Evolutionary conservation across 192 early-diverging fungal species (phyloP).

Genomic region (Podila epicladia): DNA sequence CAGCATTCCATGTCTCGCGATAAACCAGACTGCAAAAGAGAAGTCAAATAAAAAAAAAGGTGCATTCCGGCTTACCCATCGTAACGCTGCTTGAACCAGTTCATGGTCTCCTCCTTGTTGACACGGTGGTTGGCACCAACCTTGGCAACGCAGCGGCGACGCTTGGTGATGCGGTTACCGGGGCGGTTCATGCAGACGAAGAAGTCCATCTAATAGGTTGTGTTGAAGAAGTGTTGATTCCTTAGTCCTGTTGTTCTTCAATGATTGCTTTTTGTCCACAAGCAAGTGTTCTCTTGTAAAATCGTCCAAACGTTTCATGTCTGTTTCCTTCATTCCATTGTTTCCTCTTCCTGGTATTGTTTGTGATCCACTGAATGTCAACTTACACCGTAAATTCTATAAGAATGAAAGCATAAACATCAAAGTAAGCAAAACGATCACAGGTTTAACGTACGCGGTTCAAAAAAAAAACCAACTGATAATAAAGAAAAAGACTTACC

Average conservation of each 20-base stretch:
- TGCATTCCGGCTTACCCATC: constrained; percentile 54
- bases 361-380: not conserved
- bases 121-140: constrained; percentile 93
- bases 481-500: constrained; percentile 26
- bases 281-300: too few relatives aligned
- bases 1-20: too few relatives aligned
- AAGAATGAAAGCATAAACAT: not conserved
- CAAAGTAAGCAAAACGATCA: not conserved
- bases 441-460: not conserved
- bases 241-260: too few relatives aligned
- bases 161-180: constrained; percentile 94
- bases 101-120: constrained; percentile 94
- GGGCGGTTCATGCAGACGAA: constrained; percentile 99
- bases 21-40: too few relatives aligned
- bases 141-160: constrained; percentile 86
- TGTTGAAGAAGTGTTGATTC: too few relatives aligned
- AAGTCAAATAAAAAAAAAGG: too few relatives aligned
- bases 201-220: constrained; percentile 84
- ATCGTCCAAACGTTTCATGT: too few relatives aligned
- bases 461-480: too few relatives aligned
- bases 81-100: constrained; percentile 97
- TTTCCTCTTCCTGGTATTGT: too few relatives aligned
- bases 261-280: too few relatives aligned
- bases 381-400: constrained; percentile 61
- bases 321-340: too few relatives aligned